Evolutionary conservation across 148 eudicot species (phyloP).

Genomic region (Persicaria tinctoria): DNA sequence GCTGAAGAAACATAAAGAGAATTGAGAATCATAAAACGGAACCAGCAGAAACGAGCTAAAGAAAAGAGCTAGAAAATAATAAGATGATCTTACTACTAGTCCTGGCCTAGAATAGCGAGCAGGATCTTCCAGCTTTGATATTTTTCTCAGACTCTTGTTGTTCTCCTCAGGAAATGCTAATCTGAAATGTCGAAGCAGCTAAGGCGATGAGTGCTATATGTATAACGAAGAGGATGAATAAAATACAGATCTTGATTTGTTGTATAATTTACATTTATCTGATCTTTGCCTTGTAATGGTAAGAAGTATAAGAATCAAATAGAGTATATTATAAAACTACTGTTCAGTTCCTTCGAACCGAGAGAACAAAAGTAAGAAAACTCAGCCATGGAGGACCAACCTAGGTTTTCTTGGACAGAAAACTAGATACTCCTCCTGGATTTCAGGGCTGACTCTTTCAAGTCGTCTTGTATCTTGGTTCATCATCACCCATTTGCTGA

Average conservation of each 20-base stretch:
- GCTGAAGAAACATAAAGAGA: slow-evolving; percentile 30
- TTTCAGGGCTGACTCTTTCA: slow-evolving; percentile 71
- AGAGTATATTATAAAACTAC: too few species aligned
- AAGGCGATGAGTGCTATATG: background rate
- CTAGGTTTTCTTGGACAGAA: slow-evolving; percentile 62
- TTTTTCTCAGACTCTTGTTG: slow-evolving; percentile 77
- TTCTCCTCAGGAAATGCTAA: slow-evolving; percentile 86
- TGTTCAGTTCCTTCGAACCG: too few species aligned
- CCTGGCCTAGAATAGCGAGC: slow-evolving; percentile 54
- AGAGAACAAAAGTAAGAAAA: too few species aligned
- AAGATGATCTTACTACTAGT: slow-evolving; percentile 53
- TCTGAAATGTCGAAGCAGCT: slow-evolving; percentile 22
- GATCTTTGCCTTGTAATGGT: too few species aligned
- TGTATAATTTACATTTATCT: background rate
- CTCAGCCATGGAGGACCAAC: slow-evolving; percentile 21
- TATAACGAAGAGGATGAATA: background rate
- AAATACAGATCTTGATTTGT: too few species aligned
- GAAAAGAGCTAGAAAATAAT: background rate
- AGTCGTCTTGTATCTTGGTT: slow-evolving; percentile 84
- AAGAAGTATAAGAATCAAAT: too few species aligned
- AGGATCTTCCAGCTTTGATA: slow-evolving; percentile 78
- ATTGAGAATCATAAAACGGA: background rate
- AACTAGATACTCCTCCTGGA: slow-evolving; percentile 55
- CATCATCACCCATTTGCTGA: slow-evolving; percentile 99
- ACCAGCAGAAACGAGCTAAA: background rate